Evolutionary conservation across 805 yeast genomes (phyloP), one percentile per base, ranked within the genome.

Genomic region (Candida vartiovaarae): DNA sequence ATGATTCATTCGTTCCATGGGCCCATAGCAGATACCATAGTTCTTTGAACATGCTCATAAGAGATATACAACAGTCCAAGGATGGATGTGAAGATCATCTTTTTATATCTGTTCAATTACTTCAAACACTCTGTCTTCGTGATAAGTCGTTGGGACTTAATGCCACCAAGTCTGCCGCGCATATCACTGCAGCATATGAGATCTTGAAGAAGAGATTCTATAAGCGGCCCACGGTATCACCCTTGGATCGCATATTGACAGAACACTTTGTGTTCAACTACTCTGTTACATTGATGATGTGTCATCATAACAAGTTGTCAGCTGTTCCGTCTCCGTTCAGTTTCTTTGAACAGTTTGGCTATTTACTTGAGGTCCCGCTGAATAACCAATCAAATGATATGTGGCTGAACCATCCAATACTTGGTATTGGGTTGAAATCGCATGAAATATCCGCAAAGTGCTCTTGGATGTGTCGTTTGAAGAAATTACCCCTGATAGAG

Each of bases 241-340:
- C 56, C 3, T 28, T 57, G 28, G 60, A 56, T 38, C 40, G 51
- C 11, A 40, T 56, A 6, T 41, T 57, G 2, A 41, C 48, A 3
- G 61, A 57, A 34, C 57, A 57, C 34, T 57, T 57, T 32, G 40
- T 55, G 8, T 48, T 52, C 43, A 52, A 55, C 41, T 56, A 49
- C 35, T 55, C 60, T 4, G 36, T 56, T 9, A 56, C 58, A 8
- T 41, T 57, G 32, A 46, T 56, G 41, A 44, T 57, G 25, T 57
- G 61, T 39, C 51, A 52, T 20, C 57, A 53, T 40, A 49, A 48
- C n/a, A 57, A 53, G 32, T 42, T 57, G 5, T 10, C 41, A 6
- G 43, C 44, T 24, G 52, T 57, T 2, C 61, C 61, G 3, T 55
- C 59, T 1, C 61, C 61, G 0, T 54, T 52, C 36, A 37, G 44